phyloP scores from a whole-genome alignment of 257 asterid genomes.

The Buddleja alternifolia region DNA sequence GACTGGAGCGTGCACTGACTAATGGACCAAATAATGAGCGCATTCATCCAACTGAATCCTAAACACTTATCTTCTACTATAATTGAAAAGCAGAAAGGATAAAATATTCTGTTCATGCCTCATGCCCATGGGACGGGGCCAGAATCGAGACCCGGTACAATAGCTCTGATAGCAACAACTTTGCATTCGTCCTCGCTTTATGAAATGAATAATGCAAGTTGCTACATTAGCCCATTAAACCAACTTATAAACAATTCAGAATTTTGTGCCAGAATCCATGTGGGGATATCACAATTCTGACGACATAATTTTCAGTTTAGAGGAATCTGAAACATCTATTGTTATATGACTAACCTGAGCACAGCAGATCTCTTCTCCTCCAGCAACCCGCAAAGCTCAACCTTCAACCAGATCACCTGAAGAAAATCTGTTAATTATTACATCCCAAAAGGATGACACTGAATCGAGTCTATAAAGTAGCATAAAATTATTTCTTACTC shows the following conservation, averaged over 20 bases:
- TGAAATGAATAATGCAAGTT: no score
- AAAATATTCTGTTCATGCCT: neutral
- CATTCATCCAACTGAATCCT: conserved; percentile 7
- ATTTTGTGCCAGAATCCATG: no score
- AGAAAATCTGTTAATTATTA: conserved; percentile 38
- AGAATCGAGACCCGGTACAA: no score
- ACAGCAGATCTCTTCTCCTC: conserved; percentile 83
- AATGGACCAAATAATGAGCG: neutral
- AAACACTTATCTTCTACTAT: conserved; percentile 1
- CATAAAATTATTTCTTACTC: neutral
- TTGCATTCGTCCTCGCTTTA: no score
- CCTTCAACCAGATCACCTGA: conserved; percentile 92
- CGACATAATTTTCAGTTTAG: conserved; percentile 15
- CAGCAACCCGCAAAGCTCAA: conserved; percentile 76
- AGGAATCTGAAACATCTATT: conserved; percentile 2
- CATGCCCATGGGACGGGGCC: no score
- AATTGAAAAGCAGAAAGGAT: conserved; percentile 1
- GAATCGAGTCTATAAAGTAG: conserved; percentile 10
- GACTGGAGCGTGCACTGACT: neutral
- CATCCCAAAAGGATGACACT: conserved; percentile 14
- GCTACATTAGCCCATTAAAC: no score
- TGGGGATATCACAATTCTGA: no score
- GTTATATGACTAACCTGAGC: conserved; percentile 60
- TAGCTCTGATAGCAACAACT: no score
- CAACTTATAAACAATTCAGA: no score